These are phyloP conservation scores for Poa annua DNA, from an alignment of 176 grass and related monocot species.

Conservation along the genomic window DNA sequence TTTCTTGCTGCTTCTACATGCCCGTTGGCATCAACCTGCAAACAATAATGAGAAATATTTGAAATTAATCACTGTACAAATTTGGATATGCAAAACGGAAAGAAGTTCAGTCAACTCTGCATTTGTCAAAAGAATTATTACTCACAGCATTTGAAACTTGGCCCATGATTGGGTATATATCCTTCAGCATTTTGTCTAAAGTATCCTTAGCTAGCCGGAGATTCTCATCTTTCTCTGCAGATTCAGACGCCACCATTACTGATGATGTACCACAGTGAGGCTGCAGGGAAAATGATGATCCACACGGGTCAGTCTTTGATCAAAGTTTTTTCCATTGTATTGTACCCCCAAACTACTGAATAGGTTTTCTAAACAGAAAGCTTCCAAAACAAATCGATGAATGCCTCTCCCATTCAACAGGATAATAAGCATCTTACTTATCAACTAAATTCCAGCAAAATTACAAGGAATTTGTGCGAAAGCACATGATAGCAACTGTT, in stretches of 20 bases:
- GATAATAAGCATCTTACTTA: neutral
- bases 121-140: neutral
- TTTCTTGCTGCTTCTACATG: conserved; percentile 29
- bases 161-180: conserved; percentile 51
- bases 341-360: neutral
- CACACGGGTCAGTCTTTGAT: conserved; percentile 22
- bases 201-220: conserved; percentile 56
- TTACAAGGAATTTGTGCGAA: neutral
- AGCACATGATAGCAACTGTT: neutral
- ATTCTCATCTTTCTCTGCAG: conserved; percentile 46
- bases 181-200: conserved; percentile 60
- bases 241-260: conserved; percentile 10
- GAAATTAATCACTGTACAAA: neutral
- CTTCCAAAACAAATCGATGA: neutral
- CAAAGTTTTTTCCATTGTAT: neutral
- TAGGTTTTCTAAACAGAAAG: neutral
- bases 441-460: conserved; percentile 25
- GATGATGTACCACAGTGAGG: conserved; percentile 38
- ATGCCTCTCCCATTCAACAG: neutral
- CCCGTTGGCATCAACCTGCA: conserved; percentile 35
- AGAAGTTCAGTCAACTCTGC: neutral
- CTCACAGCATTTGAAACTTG: conserved; percentile 40
- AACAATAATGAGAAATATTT: neutral
- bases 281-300: conserved; percentile 35
- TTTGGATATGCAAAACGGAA: neutral